Base-by-base conservation (phyloP, 768 basidiomycete species). In the Butyriboletus loyo region DNA sequence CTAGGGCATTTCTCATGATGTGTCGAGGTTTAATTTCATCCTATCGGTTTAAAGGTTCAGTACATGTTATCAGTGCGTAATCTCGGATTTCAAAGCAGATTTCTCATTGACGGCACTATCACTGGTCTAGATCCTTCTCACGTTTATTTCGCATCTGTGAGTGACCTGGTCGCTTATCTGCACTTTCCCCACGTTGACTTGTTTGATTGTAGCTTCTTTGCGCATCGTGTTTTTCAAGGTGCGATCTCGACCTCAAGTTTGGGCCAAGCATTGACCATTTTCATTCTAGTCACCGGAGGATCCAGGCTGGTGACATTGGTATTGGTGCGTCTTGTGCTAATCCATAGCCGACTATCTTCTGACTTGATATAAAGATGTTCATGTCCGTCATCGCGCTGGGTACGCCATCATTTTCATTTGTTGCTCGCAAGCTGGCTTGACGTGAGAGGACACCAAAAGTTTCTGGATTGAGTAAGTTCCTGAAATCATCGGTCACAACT, bases 391-490 rank as follows among this genome's bases (percentile, higher is more conserved):
- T 60, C 34, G 44, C 59, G 1, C 41, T 69, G 21, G 63, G 68
- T 69, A 48, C 38, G 67, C 14, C 30, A 38, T 30, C 28, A 11
- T 21, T 28, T 36, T 49, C 27, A 14, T 27, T 5, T 22, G 1
- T 22, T n/a, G 6, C n/a, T 10, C 25, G 28, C n/a, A 31, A 45
- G n/a, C 21, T 49, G 32, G 38, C 7, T 54, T 66, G 52, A 70
- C 50, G 17, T 39, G 28, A 43, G 50, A 50, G 34, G 36, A 37
- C 6, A 25, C n/a, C 17, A 5, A 49, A 38, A 69, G 68, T 39
- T 6, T 69, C 66, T 50, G 69, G 68, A 14, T 49, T 66, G 34
- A 54, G 68, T 71, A 9, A 56, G 69, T 61, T 5, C 15, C 10
- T n/a, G 27, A 34, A 24, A 32, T 31, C 11, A 35, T 30, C 15